phyloP scores from a whole-genome alignment of 768 basidiomycete genomes.

The Rhodotorula diobovata region DNA sequence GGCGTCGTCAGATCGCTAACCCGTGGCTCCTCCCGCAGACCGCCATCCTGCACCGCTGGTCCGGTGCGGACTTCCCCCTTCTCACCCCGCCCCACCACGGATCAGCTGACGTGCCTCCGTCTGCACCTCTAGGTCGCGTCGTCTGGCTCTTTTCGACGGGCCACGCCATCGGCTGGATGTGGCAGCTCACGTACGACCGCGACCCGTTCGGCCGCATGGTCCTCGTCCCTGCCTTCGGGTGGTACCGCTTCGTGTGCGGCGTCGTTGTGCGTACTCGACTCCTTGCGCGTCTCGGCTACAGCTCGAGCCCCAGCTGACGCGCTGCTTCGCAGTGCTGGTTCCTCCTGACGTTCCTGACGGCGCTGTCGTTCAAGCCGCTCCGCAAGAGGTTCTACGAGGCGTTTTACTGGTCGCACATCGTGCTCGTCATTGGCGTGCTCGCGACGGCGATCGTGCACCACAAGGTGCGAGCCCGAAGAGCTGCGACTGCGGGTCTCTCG shows the following conservation, averaged over 20 bases:
- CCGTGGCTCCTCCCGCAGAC: conserved; percentile 45
- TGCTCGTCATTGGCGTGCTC: conserved; percentile 62
- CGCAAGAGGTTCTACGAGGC: conserved; percentile 58
- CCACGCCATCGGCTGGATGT: conserved; percentile 66
- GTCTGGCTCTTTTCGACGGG: conserved; percentile 61
- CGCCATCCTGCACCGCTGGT: conserved; percentile 65
- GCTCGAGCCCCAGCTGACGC: background rate
- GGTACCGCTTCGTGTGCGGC: conserved; percentile 61
- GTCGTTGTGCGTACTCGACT: conserved; percentile 49
- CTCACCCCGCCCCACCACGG: background rate
- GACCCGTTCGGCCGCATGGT: conserved; percentile 45
- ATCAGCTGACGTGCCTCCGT: background rate
- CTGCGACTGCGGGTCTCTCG: background rate
- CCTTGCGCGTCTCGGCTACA: background rate
- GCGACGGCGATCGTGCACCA: conserved; percentile 64
- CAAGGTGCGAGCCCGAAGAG: conserved; percentile 13
- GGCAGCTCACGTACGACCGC: conserved; percentile 59
- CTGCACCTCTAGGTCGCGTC: conserved; percentile 55
- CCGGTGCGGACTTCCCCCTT: conserved; percentile 30
- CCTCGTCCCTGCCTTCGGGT: conserved; percentile 57
- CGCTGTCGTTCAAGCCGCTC: conserved; percentile 55
- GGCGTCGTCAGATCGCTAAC: background rate
- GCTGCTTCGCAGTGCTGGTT: conserved; percentile 59
- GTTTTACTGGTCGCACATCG: conserved; percentile 64
- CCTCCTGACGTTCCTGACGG: conserved; percentile 56